phyloP scores from a whole-genome alignment of 768 basidiomycete species.

The Artomyces pyxidatus region DNA sequence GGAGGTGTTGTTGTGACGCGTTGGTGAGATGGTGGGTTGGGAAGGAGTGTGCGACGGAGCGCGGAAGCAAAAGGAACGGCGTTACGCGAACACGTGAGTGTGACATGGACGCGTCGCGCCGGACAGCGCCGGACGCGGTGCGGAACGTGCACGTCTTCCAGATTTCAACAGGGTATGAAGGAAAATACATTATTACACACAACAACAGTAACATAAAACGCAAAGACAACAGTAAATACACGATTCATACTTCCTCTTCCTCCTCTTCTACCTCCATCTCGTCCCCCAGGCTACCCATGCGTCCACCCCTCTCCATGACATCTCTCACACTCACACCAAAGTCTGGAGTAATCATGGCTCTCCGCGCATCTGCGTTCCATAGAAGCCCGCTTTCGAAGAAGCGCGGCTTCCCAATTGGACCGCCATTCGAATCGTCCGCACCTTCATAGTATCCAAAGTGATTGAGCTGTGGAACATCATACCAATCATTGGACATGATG shows the following conservation, averaged over 20 bases:
- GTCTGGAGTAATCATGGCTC: constrained; percentile 8
- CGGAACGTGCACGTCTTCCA: too few relatives aligned
- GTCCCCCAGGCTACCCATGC: constrained; percentile 1
- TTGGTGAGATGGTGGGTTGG: too few relatives aligned
- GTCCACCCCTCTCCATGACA: constrained; percentile 14
- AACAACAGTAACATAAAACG: neutral
- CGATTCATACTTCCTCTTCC: constrained; percentile 10
- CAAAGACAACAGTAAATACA: neutral
- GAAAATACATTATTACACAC: neutral
- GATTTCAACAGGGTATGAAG: too few relatives aligned
- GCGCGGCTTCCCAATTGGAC: neutral
- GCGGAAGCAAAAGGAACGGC: neutral
- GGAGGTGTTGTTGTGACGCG: too few relatives aligned
- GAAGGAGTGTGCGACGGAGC: neutral
- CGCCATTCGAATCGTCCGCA: constrained; percentile 23
- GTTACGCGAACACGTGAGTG: constrained; percentile 8
- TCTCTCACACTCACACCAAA: constrained; percentile 13
- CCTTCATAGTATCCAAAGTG: constrained; percentile 33
- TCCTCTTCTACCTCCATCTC: constrained; percentile 15
- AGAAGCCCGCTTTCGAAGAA: constrained; percentile 14
- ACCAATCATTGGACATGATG: constrained; percentile 51
- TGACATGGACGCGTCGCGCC: constrained; percentile 2
- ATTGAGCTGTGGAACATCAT: constrained; percentile 40
- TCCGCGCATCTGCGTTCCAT: constrained; percentile 15
- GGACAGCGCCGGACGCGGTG: neutral